Evolutionary conservation across 352 stramenopile genomes (phyloP).

Genomic region (Albugo candida): DNA sequence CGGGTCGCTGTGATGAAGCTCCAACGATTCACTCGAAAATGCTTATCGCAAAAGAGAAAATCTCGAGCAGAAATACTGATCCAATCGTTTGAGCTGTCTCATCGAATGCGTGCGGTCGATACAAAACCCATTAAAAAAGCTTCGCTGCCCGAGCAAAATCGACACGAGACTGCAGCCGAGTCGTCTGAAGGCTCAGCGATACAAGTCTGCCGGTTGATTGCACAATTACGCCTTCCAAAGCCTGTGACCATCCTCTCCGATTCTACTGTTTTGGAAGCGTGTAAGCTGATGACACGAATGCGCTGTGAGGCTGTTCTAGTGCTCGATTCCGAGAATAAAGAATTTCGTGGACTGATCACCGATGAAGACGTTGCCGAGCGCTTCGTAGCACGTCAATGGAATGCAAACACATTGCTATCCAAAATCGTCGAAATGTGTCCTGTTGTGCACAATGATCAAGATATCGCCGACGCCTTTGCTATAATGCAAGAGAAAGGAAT

Average conservation of each 20-base stretch:
- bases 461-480: slow-evolving; percentile 55
- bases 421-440: slow-evolving; percentile 64
- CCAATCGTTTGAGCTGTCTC: too few species aligned
- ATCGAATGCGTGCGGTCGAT: too few species aligned
- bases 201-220: too few species aligned
- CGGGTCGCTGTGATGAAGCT: too few species aligned
- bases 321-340: slow-evolving; percentile 53
- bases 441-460: slow-evolving; percentile 32
- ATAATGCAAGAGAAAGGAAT: slow-evolving; percentile 82
- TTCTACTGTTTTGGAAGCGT: slow-evolving; percentile 73
- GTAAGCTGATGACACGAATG: slow-evolving; percentile 81
- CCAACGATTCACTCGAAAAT: too few species aligned
- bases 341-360: slow-evolving; percentile 89
- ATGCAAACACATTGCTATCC: slow-evolving; percentile 40
- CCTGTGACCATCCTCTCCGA: slow-evolving; percentile 70
- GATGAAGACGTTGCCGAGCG: slow-evolving; percentile 76
- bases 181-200: too few species aligned
- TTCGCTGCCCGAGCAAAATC: too few species aligned
- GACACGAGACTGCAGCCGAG: too few species aligned
- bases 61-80: too few species aligned
- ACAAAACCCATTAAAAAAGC: too few species aligned
- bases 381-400: slow-evolving; percentile 52
- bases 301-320: slow-evolving; percentile 84
- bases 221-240: slow-evolving; percentile 28
- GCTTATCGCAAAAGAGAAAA: too few species aligned